These are phyloP conservation scores for Fusarium mexicanum DNA, from an alignment of 2,329 filamentous ascomycete genomes.

Conservation along the genomic window DNA sequence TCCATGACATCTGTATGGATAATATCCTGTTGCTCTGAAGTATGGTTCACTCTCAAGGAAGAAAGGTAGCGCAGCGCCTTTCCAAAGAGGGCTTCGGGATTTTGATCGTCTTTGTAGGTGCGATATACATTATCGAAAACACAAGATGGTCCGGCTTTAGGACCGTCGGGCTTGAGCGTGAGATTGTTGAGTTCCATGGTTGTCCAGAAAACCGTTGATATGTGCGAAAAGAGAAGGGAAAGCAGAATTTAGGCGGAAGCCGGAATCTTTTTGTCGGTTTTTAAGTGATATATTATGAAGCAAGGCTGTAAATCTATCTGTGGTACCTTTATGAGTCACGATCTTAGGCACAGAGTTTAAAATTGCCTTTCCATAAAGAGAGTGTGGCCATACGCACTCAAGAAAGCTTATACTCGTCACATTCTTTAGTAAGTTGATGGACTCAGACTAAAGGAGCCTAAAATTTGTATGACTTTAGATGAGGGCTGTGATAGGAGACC, in stretches of 20 bases:
- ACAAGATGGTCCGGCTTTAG: neutral
- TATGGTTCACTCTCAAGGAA: neutral
- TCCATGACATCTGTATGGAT: neutral
- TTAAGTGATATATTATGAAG: neutral
- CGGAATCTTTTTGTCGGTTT: fast-evolving
- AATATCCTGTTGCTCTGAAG: fast-evolving
- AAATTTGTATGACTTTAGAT: neutral
- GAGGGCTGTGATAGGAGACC: neutral
- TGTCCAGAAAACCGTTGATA: no score
- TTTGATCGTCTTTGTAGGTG: neutral
- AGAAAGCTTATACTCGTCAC: neutral
- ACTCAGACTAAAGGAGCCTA: neutral
- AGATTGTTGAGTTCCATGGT: neutral
- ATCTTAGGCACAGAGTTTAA: neutral
- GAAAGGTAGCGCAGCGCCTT: neutral
- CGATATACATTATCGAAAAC: neutral
- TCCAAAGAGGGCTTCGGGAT: neutral
- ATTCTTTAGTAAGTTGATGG: neutral
- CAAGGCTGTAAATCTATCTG: fast-evolving
- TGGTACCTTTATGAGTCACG: fast-evolving
- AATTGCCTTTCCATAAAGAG: neutral
- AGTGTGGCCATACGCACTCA: neutral
- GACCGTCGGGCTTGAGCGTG: fast-evolving
- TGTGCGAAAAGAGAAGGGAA: neutral
- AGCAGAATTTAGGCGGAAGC: no score